Conservation (phyloP, 441 rosid genomes). For the Bocquillonia castaneifolia region DNA sequence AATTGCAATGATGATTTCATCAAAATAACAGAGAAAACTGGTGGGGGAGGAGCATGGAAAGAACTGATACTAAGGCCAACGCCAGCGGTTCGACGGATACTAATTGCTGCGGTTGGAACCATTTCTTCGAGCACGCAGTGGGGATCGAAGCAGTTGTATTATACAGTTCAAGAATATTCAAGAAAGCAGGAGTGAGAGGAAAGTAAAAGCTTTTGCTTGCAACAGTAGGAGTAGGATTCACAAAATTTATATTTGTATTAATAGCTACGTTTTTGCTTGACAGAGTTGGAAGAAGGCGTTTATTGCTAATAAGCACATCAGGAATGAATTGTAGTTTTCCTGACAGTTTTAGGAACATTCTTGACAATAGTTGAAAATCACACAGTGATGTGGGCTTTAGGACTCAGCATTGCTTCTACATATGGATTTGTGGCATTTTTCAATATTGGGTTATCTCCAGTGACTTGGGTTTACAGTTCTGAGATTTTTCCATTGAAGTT, state of each 20-base stretch:
- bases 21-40: conserved; percentile 22
- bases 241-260: conserved; percentile 44
- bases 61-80: conserved; percentile 54
- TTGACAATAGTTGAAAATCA: conserved; percentile 46
- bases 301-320: conserved; percentile 42
- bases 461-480: conserved; percentile 82
- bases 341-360: conserved; percentile 46
- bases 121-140: conserved; percentile 75
- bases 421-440: conserved; percentile 57
- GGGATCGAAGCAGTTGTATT: conserved; percentile 70
- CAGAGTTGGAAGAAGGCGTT: conserved; percentile 56
- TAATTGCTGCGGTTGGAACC: conserved; percentile 59
- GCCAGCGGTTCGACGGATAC: conserved; percentile 55
- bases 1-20: conserved; percentile 38
- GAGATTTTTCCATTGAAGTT: conserved; percentile 74
- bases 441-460: conserved; percentile 59
- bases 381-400: conserved; percentile 50
- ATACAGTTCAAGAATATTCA: conserved; percentile 68
- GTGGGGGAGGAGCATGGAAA: conserved; percentile 70
- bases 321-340: conserved; percentile 52
- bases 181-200: conserved; percentile 46
- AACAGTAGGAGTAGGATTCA: conserved; percentile 67
- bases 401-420: conserved; percentile 39
- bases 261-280: conserved; percentile 51
- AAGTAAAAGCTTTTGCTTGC: conserved; percentile 58